Base-by-base conservation (phyloP, 2,329 filamentous ascomycete species). In the Teratosphaeriaceae sp. region DNA sequence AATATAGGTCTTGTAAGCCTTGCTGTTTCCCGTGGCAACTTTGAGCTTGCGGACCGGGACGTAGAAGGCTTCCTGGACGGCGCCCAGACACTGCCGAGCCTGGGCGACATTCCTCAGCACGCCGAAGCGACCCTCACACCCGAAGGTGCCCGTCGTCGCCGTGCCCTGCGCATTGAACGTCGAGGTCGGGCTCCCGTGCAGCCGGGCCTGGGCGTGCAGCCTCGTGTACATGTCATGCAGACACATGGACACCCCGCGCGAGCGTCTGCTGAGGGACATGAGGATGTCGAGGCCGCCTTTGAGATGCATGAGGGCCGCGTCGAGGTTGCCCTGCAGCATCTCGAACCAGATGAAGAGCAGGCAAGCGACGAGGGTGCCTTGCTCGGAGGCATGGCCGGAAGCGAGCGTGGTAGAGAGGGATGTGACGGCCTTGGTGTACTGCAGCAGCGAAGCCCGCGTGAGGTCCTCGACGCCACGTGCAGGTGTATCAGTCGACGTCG, bases 311-410 rank as follows among this genome's bases (percentile, higher is more conserved):
- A 40, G 26, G 12, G 37, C 37, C 4, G 15, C 12, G 16, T 30
- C 24, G 6, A 40, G 9, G 5, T 20, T 27, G 5, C 19, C 6
- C 4, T 40, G 15, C 3, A 40, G 21, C 13, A 40, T 27, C 19
- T 40, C 37, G 13, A 40, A 29, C 37, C 37, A 40, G 4, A 40
- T 29, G 37, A 40, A 40, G 5, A 40, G 26, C 11, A 20, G 37
- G 19, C 37, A 40, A 13, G 21, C 15, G 16, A 40, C 21, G 5
- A 40, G 26, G 3, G 37, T 23, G 20, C 12, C 13, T 21, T 16
- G 22, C 20, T 40, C 8, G 3, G 37, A 40, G 16, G 37, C 20
- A 16, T 40, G 22, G n/a, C 37, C 20, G 16, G 5, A 16, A 5
- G 26, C 9, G 4, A 20, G 9, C 24, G 16, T 23, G 23, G 20